Conservation (phyloP, 2,329 filamentous ascomycete genomes). For the Metarhizium guizhouense region DNA sequence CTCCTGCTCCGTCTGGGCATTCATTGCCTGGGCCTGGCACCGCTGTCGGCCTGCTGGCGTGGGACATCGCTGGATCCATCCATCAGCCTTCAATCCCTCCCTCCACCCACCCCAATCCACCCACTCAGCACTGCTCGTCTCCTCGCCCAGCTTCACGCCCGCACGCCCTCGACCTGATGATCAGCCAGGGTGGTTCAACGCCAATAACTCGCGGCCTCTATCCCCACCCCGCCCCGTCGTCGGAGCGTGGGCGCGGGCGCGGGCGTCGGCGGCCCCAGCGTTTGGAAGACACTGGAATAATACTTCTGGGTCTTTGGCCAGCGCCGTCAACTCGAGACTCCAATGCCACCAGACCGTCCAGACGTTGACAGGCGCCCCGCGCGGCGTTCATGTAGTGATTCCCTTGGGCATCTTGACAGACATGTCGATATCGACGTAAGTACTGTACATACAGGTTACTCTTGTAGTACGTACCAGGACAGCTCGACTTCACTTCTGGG, state of each 20-base stretch:
- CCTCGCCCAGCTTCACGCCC: slow-evolving; percentile 5
- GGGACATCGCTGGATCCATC: not conserved
- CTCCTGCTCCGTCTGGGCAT: not conserved
- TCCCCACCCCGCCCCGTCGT: slow-evolving; percentile 5
- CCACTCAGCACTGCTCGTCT: not conserved
- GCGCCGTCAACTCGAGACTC: not conserved
- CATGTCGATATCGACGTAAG: too few relatives aligned
- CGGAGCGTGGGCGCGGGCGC: not conserved
- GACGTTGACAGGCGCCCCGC: not conserved
- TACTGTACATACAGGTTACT: too few relatives aligned
- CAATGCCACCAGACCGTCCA: not conserved
- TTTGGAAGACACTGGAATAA: slow-evolving; percentile 14
- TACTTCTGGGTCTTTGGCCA: not conserved
- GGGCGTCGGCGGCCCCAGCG: slow-evolving; percentile 2
- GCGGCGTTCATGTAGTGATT: not conserved
- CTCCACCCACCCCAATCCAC: not conserved
- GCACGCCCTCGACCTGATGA: slow-evolving; percentile 11
- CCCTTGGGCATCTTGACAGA: too few relatives aligned
- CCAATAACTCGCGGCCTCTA: slow-evolving; percentile 1
- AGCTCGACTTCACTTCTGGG: too few relatives aligned
- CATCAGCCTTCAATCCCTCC: too few relatives aligned
- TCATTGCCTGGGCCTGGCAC: too few relatives aligned
- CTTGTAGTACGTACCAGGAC: too few relatives aligned
- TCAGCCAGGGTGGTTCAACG: slow-evolving; percentile 10
- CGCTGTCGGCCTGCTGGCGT: too few relatives aligned